Evolutionary conservation across 2,329 filamentous ascomycete genomes (phyloP).

Genomic region (Scopulariopsis brevicaulis): DNA sequence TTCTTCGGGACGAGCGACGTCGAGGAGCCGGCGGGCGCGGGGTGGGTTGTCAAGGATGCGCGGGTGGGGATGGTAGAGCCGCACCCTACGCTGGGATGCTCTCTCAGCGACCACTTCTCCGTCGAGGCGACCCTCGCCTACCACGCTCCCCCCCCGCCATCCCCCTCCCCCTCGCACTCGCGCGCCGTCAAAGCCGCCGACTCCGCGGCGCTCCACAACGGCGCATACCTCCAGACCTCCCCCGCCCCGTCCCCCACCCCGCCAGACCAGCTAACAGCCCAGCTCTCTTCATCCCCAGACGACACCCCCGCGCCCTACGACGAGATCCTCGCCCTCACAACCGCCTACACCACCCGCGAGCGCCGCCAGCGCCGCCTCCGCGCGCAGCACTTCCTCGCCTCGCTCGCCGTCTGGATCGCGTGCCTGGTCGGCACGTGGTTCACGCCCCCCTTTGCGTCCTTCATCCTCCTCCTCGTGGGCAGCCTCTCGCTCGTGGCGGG

Average conservation of each 20-base stretch:
- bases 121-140: conserved; percentile 66
- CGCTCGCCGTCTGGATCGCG: conserved; percentile 55
- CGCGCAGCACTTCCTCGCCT: conserved; percentile 59
- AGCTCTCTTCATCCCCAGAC: conserved; percentile 16
- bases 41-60: conserved; percentile 61
- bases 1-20: conserved; percentile 55
- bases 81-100: conserved; percentile 72
- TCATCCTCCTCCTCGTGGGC: conserved; percentile 68
- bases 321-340: conserved; percentile 60
- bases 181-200: conserved; percentile 7
- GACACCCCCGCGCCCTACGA: conserved; percentile 29
- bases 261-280: conserved; percentile 16
- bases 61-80: conserved; percentile 71
- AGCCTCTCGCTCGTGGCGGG: conserved; percentile 69
- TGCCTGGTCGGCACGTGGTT: conserved; percentile 83
- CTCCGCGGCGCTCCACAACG: conserved; percentile 15
- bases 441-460: conserved; percentile 64
- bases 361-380: conserved; percentile 60
- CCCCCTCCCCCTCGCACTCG: background rate
- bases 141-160: conserved; percentile 18
- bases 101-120: conserved; percentile 89
- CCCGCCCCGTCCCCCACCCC: conserved; percentile 11
- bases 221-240: conserved; percentile 25
- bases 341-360: conserved; percentile 60
- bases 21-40: conserved; percentile 17